Conservation (phyloP, 2,329 filamentous ascomycete species). For the Nannizziopsis arthrosporioides region DNA sequence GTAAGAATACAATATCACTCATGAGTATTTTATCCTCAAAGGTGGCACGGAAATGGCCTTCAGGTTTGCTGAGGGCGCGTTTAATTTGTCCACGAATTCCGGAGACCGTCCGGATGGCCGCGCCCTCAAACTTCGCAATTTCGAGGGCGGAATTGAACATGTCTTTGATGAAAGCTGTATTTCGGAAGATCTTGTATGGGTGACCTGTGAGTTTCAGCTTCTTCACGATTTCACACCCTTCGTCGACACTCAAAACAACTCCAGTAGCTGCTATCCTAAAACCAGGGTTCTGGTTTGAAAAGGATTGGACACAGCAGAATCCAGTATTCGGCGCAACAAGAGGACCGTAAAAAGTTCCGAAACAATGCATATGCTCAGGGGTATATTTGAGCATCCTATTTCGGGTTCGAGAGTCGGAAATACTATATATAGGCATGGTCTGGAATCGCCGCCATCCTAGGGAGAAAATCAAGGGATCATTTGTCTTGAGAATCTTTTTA, state of each 20-base stretch:
- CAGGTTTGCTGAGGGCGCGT: slow-evolving; percentile 79
- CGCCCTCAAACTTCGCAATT: slow-evolving; percentile 96
- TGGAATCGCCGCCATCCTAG: slow-evolving; percentile 94
- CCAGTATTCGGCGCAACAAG: slow-evolving; percentile 91
- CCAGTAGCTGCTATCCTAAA: slow-evolving; percentile 93
- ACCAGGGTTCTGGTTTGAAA: slow-evolving; percentile 71
- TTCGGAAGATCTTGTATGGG: slow-evolving; percentile 98
- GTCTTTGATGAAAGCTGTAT: slow-evolving; percentile 95
- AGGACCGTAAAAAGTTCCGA: slow-evolving; percentile 88
- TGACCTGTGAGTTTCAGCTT: slow-evolving; percentile 92
- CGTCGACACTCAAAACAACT: slow-evolving; percentile 85
- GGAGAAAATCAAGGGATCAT: slow-evolving; percentile 93
- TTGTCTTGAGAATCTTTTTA: slow-evolving; percentile 97
- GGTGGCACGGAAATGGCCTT: slow-evolving; percentile 90
- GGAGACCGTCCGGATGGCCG: slow-evolving; percentile 88
- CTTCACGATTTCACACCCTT: slow-evolving; percentile 95
- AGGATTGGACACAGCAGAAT: slow-evolving; percentile 84
- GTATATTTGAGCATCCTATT: slow-evolving; percentile 99
- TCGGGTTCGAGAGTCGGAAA: slow-evolving; percentile 80
- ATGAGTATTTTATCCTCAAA: slow-evolving; percentile 98
- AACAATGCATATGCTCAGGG: slow-evolving; percentile 98
- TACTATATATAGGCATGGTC: slow-evolving; percentile 82
- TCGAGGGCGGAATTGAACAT: slow-evolving; percentile 93
- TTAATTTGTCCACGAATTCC: slow-evolving; percentile 96
- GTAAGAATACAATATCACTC: slow-evolving; percentile 89